Evolutionary conservation across 768 basidiomycete genomes (phyloP).

Genomic region (Mycena belliarum): DNA sequence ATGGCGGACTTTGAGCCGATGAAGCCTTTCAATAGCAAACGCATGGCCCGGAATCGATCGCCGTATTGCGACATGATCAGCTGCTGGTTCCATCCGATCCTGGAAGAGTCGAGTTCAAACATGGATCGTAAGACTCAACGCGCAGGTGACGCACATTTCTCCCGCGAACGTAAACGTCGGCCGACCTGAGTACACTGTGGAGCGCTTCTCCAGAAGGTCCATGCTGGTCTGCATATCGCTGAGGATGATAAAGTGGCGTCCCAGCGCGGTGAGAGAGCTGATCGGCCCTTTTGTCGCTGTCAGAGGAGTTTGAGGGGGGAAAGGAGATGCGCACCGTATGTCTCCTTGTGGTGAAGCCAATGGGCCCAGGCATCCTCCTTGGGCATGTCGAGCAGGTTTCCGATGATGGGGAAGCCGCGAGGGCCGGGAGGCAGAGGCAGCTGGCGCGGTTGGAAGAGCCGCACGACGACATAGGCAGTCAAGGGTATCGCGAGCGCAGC

Average conservation of each 20-base stretch:
- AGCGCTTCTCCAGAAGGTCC: conserved; percentile 41
- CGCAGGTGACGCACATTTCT: conserved; percentile 33
- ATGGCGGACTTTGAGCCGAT: conserved; percentile 43
- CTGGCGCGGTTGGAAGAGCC: conserved; percentile 14
- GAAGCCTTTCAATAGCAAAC: conserved; percentile 40
- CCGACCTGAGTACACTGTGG: conserved; percentile 33
- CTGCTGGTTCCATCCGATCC: conserved; percentile 33
- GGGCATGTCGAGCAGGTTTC: conserved; percentile 34
- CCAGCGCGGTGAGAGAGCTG: conserved; percentile 30
- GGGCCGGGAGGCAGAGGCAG: conserved; percentile 33
- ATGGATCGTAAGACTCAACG: neutral
- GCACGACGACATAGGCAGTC: conserved; percentile 1
- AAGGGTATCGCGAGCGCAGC: conserved; percentile 7
- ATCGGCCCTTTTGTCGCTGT: conserved; percentile 24
- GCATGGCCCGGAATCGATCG: conserved; percentile 42
- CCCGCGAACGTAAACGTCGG: conserved; percentile 38
- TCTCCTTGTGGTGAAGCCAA: conserved; percentile 24
- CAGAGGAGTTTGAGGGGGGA: neutral
- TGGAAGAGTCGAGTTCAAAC: conserved; percentile 20
- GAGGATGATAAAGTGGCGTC: conserved; percentile 28
- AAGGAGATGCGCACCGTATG: conserved; percentile 20
- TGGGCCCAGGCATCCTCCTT: conserved; percentile 22
- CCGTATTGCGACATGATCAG: conserved; percentile 32
- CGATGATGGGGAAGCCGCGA: conserved; percentile 32
- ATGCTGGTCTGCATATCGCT: conserved; percentile 26